Evolutionary conservation across 2,329 filamentous ascomycete genomes (phyloP).

Genomic region (Fusarium domesticum): DNA sequence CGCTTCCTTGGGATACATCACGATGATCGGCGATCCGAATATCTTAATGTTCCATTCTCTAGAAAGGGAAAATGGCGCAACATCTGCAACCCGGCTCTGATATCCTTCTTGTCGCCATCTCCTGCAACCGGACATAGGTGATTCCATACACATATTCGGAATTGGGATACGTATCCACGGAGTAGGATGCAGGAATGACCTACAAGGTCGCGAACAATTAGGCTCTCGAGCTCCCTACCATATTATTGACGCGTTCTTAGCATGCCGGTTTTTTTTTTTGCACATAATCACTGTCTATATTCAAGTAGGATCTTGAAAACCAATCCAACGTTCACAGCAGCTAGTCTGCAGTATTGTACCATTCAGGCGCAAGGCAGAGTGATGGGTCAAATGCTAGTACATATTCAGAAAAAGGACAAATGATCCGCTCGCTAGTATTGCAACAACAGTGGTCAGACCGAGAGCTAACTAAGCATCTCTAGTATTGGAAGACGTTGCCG

Average conservation of each 20-base stretch:
- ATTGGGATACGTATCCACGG: too few relatives aligned
- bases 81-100: too few relatives aligned
- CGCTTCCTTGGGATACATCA: conserved; percentile 61
- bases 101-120: too few relatives aligned
- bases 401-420: neutral
- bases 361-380: neutral
- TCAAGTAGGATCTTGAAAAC: neutral
- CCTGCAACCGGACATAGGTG: too few relatives aligned
- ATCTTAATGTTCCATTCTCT: too few relatives aligned
- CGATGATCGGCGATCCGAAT: conserved; percentile 24
- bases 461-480: neutral
- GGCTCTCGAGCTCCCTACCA: neutral
- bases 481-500: neutral
- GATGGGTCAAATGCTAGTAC: neutral
- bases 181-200: too few relatives aligned
- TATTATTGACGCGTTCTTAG: neutral
- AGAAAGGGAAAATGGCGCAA: too few relatives aligned
- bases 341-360: neutral
- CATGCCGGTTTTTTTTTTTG: neutral
- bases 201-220: neutral
- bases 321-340: neutral
- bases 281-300: neutral
- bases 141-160: too few relatives aligned
- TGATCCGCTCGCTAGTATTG: neutral
- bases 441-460: neutral